Conservation (phyloP, 345 rosid species). For the Euphorbia lathyris region DNA sequence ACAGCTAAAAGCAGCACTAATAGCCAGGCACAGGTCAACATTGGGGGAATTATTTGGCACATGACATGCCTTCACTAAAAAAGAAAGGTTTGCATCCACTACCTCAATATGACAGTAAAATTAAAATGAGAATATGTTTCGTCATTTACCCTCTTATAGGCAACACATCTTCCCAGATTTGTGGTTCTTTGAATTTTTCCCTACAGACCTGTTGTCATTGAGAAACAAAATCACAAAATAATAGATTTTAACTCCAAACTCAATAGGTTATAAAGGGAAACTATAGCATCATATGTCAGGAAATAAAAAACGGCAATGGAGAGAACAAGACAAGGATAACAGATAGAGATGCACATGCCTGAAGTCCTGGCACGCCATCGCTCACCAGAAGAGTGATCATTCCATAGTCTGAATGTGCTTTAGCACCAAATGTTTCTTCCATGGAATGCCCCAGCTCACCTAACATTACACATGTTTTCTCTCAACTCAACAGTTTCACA, state of each 20-base stretch:
- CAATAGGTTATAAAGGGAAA: not conserved
- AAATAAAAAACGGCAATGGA: no score
- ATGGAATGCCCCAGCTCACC: slow-evolving; percentile 39
- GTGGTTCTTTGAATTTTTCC: slow-evolving; percentile 53
- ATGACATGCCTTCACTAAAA: no score
- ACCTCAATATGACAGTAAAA: no score
- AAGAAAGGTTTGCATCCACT: no score
- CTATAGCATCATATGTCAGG: no score
- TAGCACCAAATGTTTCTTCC: slow-evolving; percentile 62
- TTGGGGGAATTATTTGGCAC: no score
- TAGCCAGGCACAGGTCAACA: no score
- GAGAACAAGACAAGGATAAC: not conserved
- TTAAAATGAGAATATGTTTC: no score
- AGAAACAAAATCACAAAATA: slow-evolving; percentile 3
- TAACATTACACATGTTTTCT: slow-evolving; percentile 25
- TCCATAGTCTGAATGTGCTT: slow-evolving; percentile 89
- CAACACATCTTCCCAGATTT: slow-evolving; percentile 65
- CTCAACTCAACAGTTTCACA: not conserved
- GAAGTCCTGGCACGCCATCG: slow-evolving; percentile 87
- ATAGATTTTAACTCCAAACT: not conserved
- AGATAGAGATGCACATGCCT: slow-evolving; percentile 36
- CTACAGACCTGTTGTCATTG: slow-evolving; percentile 55
- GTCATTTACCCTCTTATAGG: slow-evolving; percentile 57
- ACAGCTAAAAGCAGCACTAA: no score
- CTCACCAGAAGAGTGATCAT: slow-evolving; percentile 72